These are phyloP conservation scores for Pleodorina starrii DNA, from an alignment of 139 green algal species.

Conservation along the genomic window DNA sequence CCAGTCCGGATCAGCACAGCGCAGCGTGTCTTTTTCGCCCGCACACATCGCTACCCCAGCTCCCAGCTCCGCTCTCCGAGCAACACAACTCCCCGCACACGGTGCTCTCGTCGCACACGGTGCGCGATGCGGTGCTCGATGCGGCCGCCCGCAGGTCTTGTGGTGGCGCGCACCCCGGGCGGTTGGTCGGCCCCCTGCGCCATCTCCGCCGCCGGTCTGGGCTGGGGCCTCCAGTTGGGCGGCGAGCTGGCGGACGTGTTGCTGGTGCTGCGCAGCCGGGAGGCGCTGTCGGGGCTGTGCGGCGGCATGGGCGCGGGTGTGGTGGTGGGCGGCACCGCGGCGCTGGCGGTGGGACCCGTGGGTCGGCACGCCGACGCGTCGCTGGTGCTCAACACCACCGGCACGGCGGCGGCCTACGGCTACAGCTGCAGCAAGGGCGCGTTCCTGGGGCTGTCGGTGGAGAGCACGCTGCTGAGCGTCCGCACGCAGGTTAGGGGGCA, in stretches of 20 bases:
- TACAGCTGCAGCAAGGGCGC: conserved; percentile 76
- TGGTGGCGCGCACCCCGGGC: conserved; percentile 64
- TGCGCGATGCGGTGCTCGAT: too few species aligned
- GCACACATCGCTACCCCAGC: too few species aligned
- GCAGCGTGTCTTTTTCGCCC: too few species aligned
- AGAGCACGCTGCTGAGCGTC: conserved; percentile 67
- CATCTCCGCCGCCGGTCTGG: conserved; percentile 59
- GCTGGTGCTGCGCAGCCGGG: conserved; percentile 63
- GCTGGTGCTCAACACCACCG: conserved; percentile 49
- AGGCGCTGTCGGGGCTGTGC: conserved; percentile 45
- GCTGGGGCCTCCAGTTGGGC: conserved; percentile 75
- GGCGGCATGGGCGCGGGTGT: conserved; percentile 65
- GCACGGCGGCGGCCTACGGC: conserved; percentile 39
- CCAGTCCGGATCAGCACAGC: too few species aligned
- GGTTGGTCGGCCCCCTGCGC: conserved; percentile 73
- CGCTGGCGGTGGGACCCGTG: conserved; percentile 70
- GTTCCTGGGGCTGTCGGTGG: conserved; percentile 74
- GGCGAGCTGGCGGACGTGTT: conserved; percentile 75
- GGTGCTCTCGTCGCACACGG: too few species aligned
- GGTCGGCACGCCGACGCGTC: conserved; percentile 70
- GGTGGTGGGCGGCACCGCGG: conserved; percentile 64
- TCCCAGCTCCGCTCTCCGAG: too few species aligned
- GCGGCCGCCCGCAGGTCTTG: too few species aligned
- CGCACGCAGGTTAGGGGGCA: conserved; percentile 48
- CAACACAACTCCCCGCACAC: too few species aligned